phyloP scores from a whole-genome alignment of 208 protist species.

The Trypanosoma melophagium region DNA sequence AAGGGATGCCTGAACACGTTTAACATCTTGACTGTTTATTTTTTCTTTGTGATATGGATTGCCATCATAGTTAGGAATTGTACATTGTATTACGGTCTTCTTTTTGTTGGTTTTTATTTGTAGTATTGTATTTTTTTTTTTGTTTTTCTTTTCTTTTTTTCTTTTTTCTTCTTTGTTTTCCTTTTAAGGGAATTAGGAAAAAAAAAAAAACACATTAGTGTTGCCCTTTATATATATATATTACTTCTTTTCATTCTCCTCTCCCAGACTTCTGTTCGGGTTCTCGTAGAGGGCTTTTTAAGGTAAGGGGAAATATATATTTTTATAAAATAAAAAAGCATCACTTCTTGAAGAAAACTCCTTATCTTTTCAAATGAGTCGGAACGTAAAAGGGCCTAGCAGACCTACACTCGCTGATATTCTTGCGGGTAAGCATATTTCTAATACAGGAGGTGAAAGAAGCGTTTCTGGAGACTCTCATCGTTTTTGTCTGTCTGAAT shows the following conservation, averaged over 20 bases:
- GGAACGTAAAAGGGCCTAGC: background rate
- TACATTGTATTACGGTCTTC: too few relatives aligned
- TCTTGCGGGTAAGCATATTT: conserved; percentile 3
- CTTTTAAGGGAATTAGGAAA: background rate
- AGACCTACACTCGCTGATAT: conserved; percentile 17
- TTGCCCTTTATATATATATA: background rate
- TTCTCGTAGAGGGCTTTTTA: too few relatives aligned
- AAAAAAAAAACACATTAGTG: too few relatives aligned
- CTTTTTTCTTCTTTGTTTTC: background rate
- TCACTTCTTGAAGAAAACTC: background rate
- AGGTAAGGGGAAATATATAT: background rate
- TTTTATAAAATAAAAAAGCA: background rate
- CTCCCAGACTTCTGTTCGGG: too few relatives aligned
- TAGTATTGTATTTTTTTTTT: too few relatives aligned
- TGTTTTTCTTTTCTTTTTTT: too few relatives aligned
- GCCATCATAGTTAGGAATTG: too few relatives aligned
- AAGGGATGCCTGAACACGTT: too few relatives aligned
- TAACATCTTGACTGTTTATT: too few relatives aligned
- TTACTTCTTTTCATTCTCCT: too few relatives aligned
- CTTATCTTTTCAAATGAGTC: background rate
- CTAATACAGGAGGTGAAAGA: background rate
- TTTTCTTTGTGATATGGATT: too few relatives aligned
- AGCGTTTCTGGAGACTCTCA: background rate
- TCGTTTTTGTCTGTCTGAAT: background rate
- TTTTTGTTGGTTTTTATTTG: too few relatives aligned